phyloP scores from a whole-genome alignment of 73 alveolate species.

The Tetrahymena malaccensis region DNA sequence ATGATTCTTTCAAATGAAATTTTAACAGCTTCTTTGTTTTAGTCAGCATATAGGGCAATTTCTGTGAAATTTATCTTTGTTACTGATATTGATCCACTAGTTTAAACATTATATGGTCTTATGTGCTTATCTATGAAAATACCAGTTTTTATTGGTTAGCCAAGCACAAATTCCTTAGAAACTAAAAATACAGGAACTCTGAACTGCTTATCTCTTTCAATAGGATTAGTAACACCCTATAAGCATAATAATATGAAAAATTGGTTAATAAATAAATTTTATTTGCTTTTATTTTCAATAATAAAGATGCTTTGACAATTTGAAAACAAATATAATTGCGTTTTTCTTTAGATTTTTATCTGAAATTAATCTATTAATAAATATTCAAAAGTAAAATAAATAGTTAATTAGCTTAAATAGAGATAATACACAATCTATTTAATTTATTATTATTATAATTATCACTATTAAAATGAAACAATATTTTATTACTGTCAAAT shows the following conservation, averaged over 20 bases:
- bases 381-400: not conserved
- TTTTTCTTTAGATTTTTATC: not conserved
- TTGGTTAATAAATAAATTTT: too few species aligned
- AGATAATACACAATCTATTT: not conserved
- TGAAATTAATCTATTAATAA: not conserved
- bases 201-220: conserved; percentile 30
- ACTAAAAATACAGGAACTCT: conserved; percentile 36
- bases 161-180: conserved; percentile 34
- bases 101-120: conserved; percentile 31
- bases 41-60: conserved; percentile 28
- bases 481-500: not conserved
- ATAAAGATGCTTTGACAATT: not conserved
- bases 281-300: too few species aligned
- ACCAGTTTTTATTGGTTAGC: conserved; percentile 29
- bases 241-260: not conserved
- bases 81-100: conserved; percentile 18
- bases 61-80: conserved; percentile 33
- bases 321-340: not conserved
- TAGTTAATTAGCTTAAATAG: not conserved
- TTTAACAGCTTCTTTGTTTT: conserved; percentile 35
- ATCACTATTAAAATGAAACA: not conserved
- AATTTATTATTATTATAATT: too few species aligned
- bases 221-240: conserved; percentile 42
- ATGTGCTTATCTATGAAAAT: conserved; percentile 20
- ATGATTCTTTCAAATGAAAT: conserved; percentile 33